Percentiles rank a stretch among this genome's conserved stretches.
These are phyloP conservation scores for Lecanoromycetidae sp. DNA, from an alignment of 2,329 filamentous ascomycete genomes.

Conservation along the genomic window DNA sequence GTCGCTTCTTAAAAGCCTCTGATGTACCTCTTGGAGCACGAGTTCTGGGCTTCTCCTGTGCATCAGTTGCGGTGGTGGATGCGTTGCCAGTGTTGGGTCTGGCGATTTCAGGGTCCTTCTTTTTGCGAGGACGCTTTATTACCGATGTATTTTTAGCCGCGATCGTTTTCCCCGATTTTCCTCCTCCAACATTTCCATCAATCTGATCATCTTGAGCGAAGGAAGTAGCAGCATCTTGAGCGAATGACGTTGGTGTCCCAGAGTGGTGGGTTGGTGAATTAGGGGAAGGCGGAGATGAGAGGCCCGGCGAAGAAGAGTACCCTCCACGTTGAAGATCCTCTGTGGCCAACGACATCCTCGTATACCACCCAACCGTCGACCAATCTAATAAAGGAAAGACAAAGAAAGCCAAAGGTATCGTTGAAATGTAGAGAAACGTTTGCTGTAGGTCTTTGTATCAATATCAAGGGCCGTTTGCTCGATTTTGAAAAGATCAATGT, in stretches of 20 bases:
- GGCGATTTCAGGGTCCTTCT: conserved; percentile 14
- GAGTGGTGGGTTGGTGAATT: conserved; percentile 13
- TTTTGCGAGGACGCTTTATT: conserved; percentile 15
- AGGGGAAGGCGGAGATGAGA: conserved; percentile 18
- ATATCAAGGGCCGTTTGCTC: not conserved
- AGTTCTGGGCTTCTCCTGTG: conserved; percentile 8
- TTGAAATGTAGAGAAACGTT: not conserved
- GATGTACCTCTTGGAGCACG: conserved; percentile 10
- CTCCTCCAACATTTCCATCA: conserved; percentile 10
- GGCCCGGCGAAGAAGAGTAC: conserved; percentile 17
- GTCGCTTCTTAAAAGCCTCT: conserved; percentile 17
- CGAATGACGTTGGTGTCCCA: not conserved
- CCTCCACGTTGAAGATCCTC: conserved; percentile 6
- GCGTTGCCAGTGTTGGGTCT: conserved; percentile 4
- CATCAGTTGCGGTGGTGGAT: conserved; percentile 10
- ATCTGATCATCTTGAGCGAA: conserved; percentile 1
- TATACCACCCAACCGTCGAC: conserved; percentile 1
- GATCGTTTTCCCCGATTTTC: conserved; percentile 1
- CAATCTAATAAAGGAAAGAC: not conserved
- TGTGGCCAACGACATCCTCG: conserved; percentile 5
- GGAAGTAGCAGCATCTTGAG: not conserved
- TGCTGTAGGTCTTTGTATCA: not conserved
- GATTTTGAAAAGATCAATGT: no score
- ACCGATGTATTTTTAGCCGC: conserved; percentile 10
- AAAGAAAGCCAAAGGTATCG: not conserved